Evolutionary conservation across 75 land plant genomes (phyloP).

Genomic region (Pinus albicaulis): DNA sequence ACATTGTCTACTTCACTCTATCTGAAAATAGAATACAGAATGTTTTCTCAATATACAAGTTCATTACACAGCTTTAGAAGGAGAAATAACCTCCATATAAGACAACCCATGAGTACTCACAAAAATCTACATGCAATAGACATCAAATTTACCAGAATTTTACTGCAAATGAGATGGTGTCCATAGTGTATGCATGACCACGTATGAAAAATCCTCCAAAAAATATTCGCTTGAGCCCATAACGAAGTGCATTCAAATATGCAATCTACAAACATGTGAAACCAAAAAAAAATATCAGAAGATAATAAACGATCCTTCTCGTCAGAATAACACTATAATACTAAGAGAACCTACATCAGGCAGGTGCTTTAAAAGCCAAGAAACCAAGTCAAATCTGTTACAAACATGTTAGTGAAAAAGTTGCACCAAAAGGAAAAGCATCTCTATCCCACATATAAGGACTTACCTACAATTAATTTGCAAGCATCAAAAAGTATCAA

Average conservation of each 20-base stretch:
- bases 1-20: no score
- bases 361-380: background rate
- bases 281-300: background rate
- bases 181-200: slow-evolving; percentile 99
- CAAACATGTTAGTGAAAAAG: background rate
- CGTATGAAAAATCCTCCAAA: slow-evolving; percentile 99
- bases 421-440: no score
- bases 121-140: background rate
- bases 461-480: no score
- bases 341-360: background rate
- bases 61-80: no score
- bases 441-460: no score
- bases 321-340: background rate
- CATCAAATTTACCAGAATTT: slow-evolving; percentile 70
- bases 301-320: background rate
- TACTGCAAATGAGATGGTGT: slow-evolving; percentile 99
- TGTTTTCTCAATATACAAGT: no score
- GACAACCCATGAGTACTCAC: no score
- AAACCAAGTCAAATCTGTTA: background rate
- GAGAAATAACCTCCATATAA: no score
- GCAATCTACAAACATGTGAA: slow-evolving; percentile 56
- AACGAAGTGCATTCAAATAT: slow-evolving; percentile 86
- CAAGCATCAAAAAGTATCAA: no score
- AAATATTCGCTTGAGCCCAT: slow-evolving; percentile 94
- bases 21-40: no score